These are phyloP conservation scores for Hura crepitans DNA, from an alignment of 441 rosid genomes.

Conservation along the genomic window DNA sequence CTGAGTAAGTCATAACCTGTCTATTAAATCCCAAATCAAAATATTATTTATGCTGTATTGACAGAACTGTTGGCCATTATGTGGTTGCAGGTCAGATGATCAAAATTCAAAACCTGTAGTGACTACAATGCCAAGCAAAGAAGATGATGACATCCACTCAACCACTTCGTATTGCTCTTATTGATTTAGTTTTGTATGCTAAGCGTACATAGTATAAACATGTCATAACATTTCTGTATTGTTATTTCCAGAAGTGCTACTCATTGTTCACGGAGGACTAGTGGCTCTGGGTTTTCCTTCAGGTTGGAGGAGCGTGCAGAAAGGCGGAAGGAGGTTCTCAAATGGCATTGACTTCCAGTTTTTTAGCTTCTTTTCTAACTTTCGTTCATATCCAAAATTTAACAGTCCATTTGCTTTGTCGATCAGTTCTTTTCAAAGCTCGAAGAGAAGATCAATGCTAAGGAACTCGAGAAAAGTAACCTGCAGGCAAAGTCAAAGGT, in stretches of 20 bases:
- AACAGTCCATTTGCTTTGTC: neutral
- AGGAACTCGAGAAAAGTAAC: slow-evolving; percentile 64
- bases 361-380: neutral
- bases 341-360: neutral
- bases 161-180: slow-evolving; percentile 54
- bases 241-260: slow-evolving; percentile 46
- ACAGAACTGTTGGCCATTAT: neutral
- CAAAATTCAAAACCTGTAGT: slow-evolving; percentile 35
- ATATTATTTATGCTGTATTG: neutral
- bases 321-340: slow-evolving; percentile 79
- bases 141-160: slow-evolving; percentile 55
- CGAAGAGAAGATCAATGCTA: slow-evolving; percentile 89
- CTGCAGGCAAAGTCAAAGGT: slow-evolving; percentile 92
- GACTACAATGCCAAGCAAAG: slow-evolving; percentile 40
- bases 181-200: slow-evolving; percentile 4
- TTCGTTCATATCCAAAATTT: neutral
- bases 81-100: slow-evolving; percentile 44
- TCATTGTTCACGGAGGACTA: slow-evolving; percentile 46
- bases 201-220: slow-evolving; percentile 6
- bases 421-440: slow-evolving; percentile 79
- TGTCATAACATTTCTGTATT: neutral
- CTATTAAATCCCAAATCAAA: neutral
- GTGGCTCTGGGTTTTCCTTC: slow-evolving; percentile 82
- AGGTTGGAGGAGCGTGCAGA: slow-evolving; percentile 93
- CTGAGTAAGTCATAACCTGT: slow-evolving; percentile 49